These are phyloP conservation scores for Immersiporthe knoxdaviesiana DNA, from an alignment of 2,329 filamentous ascomycete genomes.

Conservation along the genomic window DNA sequence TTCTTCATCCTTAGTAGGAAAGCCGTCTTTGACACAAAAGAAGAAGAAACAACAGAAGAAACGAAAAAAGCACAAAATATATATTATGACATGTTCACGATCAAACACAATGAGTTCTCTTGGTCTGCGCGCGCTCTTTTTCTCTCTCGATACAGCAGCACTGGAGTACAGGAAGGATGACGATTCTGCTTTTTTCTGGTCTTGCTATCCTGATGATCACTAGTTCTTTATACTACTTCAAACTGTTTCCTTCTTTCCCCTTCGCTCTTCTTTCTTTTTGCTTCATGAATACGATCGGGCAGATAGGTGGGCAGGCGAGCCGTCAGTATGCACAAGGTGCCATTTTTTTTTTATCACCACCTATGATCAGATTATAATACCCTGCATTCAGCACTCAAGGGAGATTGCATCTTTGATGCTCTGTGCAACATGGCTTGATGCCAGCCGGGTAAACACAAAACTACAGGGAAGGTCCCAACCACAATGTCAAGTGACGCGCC, in stretches of 20 bases:
- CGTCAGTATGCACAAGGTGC: neutral
- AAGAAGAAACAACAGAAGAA: neutral
- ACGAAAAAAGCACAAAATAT: neutral
- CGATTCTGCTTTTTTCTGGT: neutral
- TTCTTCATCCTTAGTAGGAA: constrained; percentile 4
- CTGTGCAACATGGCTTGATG: neutral
- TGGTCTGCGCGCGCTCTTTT: neutral
- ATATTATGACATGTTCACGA: constrained; percentile 8
- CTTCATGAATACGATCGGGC: constrained; percentile 2
- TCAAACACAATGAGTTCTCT: neutral
- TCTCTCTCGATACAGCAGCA: constrained; percentile 1
- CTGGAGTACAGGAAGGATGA: neutral
- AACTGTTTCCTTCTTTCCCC: neutral
- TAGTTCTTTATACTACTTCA: neutral
- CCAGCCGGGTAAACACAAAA: neutral
- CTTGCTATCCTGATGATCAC: neutral
- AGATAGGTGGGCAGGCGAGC: constrained; percentile 11
- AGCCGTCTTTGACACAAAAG: neutral
- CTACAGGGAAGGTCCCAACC: neutral
- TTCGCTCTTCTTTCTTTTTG: neutral
- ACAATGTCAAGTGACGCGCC: neutral
- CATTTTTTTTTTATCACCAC: neutral
- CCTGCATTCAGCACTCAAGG: neutral
- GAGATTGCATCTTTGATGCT: neutral
- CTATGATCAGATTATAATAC: neutral